Evolutionary conservation across 805 yeast species (phyloP).

Genomic region (Candida patagonica): DNA sequence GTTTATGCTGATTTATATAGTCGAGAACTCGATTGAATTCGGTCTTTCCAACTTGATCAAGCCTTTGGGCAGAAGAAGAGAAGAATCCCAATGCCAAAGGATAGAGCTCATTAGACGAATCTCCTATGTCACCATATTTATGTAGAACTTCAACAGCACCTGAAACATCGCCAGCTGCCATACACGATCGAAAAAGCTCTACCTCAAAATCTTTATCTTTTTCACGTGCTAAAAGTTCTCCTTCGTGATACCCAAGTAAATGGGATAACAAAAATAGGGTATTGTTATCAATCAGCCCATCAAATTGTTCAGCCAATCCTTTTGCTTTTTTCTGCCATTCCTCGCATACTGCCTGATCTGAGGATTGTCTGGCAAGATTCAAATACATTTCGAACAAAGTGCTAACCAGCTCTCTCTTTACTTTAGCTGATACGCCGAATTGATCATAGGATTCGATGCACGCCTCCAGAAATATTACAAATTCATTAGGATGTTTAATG

Average conservation of each 20-base stretch:
- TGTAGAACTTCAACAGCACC: constrained; percentile 50
- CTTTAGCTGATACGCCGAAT: constrained; percentile 36
- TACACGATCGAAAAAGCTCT: constrained; percentile 57
- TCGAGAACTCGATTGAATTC: constrained; percentile 43
- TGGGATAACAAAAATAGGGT: constrained; percentile 49
- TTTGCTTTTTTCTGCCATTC: constrained; percentile 64
- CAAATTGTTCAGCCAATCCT: constrained; percentile 37
- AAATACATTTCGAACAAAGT: constrained; percentile 80
- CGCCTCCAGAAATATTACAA: constrained; percentile 88
- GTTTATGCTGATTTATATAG: constrained; percentile 40
- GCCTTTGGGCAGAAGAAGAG: constrained; percentile 45
- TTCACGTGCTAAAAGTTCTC: constrained; percentile 21
- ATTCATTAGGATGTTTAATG: constrained; percentile 75
- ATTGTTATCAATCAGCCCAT: constrained; percentile 45
- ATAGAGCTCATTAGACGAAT: constrained; percentile 52
- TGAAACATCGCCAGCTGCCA: constrained; percentile 47
- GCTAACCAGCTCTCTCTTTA: constrained; percentile 61
- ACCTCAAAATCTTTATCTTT: constrained; percentile 39
- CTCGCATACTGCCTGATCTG: constrained; percentile 29
- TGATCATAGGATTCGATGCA: constrained; percentile 78
- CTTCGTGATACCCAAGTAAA: constrained; percentile 30
- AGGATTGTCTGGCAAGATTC: constrained; percentile 37
- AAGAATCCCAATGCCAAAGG: constrained; percentile 55
- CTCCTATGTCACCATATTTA: constrained; percentile 42
- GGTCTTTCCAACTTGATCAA: constrained; percentile 42